Conservation (phyloP, 208 protist species). For the Angomonas ambiguus region DNA sequence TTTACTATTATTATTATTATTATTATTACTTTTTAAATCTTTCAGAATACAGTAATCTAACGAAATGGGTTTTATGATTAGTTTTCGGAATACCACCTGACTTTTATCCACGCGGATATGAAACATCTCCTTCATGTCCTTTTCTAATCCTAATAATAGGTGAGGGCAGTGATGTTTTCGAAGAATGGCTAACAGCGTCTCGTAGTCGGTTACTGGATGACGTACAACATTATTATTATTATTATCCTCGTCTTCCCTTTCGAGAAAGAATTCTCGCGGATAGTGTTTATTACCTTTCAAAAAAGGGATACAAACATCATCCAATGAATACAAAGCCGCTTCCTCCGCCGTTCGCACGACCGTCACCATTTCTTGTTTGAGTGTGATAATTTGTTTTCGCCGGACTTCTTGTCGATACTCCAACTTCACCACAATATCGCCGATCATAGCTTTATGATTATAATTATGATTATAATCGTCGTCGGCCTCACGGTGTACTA, state of each 20-base stretch:
- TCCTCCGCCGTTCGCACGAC: constrained; percentile 39
- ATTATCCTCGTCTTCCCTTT: neutral
- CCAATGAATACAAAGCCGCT: constrained; percentile 40
- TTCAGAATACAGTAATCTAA: constrained; percentile 70
- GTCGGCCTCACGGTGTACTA: neutral
- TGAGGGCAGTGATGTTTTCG: constrained; percentile 52
- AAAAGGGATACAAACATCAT: constrained; percentile 84
- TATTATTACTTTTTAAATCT: constrained; percentile 58
- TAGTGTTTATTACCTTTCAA: constrained; percentile 35
- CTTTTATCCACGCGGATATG: constrained; percentile 53
- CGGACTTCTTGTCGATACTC: constrained; percentile 58
- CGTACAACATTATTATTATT: neutral
- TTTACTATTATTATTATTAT: too few relatives aligned
- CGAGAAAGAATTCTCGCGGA: neutral
- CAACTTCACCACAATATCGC: constrained; percentile 66
- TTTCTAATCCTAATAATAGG: constrained; percentile 65
- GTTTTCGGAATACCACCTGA: constrained; percentile 67
- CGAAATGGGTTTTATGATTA: constrained; percentile 59
- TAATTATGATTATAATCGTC: neutral
- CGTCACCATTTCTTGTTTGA: constrained; percentile 81
- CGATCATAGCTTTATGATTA: constrained; percentile 33
- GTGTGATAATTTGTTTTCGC: constrained; percentile 42
- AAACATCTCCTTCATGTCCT: constrained; percentile 42
- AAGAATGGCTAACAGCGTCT: constrained; percentile 44
- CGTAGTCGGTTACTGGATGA: neutral